Evolutionary conservation across 306 rosid genomes (phyloP).

Genomic region (Lathyrus aphaca): DNA sequence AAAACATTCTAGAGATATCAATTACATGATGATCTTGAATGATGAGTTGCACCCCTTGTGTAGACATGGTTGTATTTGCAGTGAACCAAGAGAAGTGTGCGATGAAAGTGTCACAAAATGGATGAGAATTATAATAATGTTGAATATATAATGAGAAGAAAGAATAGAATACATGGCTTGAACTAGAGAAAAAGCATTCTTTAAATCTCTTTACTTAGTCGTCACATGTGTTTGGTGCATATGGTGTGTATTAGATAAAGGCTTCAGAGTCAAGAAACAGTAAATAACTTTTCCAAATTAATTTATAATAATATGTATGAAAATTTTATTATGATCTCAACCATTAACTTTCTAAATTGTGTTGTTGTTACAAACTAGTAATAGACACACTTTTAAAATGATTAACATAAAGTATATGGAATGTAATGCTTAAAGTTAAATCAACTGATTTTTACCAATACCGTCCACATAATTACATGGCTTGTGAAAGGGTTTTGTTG

Average conservation of each 20-base stretch:
- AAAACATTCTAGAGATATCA: slow-evolving; percentile 11
- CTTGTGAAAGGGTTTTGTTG: not conserved
- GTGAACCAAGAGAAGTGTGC: no score
- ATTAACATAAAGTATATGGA: no score
- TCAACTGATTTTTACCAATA: not conserved
- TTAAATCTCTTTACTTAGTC: slow-evolving; percentile 75
- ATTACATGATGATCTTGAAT: slow-evolving; percentile 56
- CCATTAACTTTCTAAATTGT: not conserved
- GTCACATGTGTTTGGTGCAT: slow-evolving; percentile 60
- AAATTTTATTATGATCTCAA: slow-evolving; percentile 1
- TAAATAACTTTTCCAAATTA: not conserved
- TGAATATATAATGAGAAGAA: slow-evolving; percentile 26
- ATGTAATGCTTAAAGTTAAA: not conserved
- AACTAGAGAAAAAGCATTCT: slow-evolving; percentile 50
- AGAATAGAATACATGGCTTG: slow-evolving; percentile 55
- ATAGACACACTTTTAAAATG: no score
- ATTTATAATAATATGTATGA: not conserved
- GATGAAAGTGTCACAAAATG: no score
- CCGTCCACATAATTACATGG: not conserved
- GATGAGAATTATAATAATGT: slow-evolving; percentile 24
- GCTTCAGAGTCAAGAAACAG: slow-evolving; percentile 51
- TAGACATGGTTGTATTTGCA: slow-evolving; percentile 43
- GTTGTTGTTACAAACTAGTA: not conserved
- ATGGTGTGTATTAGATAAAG: slow-evolving; percentile 26
- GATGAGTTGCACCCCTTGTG: slow-evolving; percentile 47